phyloP scores from a whole-genome alignment of 1,139 yeast genomes.

The Yamadazyma sp. region DNA sequence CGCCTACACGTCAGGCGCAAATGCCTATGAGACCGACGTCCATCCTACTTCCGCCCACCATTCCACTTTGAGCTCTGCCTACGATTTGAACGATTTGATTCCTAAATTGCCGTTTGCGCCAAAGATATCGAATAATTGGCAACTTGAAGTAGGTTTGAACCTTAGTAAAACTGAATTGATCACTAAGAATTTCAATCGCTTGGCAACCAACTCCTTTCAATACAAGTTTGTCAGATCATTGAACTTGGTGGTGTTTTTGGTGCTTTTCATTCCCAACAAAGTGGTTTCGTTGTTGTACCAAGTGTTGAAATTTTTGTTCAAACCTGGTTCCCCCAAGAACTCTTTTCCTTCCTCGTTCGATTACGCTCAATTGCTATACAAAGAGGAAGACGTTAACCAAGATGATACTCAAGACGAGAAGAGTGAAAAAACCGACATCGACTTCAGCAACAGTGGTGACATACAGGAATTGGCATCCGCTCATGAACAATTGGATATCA shows the following conservation, averaged over 20 bases:
- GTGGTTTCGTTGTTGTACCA: slow-evolving; percentile 35
- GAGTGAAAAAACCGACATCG: background rate
- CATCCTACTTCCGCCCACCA: background rate
- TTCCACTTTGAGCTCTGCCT: background rate
- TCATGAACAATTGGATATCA: slow-evolving; percentile 5
- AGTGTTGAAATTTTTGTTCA: slow-evolving; percentile 26
- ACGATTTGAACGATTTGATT: slow-evolving; percentile 20
- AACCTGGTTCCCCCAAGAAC: slow-evolving; percentile 8
- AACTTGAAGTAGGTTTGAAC: slow-evolving; percentile 47
- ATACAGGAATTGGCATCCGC: background rate
- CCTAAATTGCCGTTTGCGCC: slow-evolving; percentile 47
- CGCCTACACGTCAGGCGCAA: slow-evolving; percentile 2
- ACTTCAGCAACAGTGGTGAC: background rate
- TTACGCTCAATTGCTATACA: slow-evolving; percentile 7
- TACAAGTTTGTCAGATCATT: slow-evolving; percentile 12
- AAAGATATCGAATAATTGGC: slow-evolving; percentile 41
- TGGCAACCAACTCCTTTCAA: slow-evolving; percentile 4
- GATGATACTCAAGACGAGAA: slow-evolving; percentile 2
- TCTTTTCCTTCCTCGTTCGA: slow-evolving; percentile 13
- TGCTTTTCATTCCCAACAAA: slow-evolving; percentile 48
- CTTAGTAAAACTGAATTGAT: slow-evolving; percentile 24
- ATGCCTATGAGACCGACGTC: background rate
- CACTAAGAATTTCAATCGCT: slow-evolving; percentile 2
- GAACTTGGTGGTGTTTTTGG: slow-evolving; percentile 40
- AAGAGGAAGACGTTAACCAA: background rate